Evolutionary conservation across 164 flowering plant genomes (phyloP).

Genomic region (Protea cynaroides): DNA sequence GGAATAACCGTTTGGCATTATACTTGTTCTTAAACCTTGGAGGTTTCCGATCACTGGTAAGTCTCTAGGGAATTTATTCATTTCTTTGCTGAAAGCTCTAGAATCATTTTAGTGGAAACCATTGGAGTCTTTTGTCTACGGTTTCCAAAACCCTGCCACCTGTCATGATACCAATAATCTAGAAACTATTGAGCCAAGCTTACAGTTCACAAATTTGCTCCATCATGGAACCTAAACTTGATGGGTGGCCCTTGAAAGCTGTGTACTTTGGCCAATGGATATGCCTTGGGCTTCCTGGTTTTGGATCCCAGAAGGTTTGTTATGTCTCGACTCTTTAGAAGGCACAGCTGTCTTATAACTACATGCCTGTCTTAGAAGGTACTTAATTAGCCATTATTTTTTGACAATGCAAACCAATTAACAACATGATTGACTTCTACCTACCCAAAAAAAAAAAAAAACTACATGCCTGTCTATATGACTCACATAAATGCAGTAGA

Average conservation of each 20-base stretch:
- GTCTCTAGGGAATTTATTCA: not conserved
- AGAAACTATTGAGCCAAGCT: not conserved
- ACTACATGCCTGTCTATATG: not conserved
- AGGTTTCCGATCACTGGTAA: not conserved
- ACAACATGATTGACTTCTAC: too few relatives aligned
- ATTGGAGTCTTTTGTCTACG: not conserved
- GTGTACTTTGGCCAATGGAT: not conserved
- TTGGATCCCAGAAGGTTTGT: not conserved
- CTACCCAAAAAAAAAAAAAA: too few relatives aligned
- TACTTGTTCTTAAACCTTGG: not conserved
- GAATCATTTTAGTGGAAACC: conserved; percentile 5
- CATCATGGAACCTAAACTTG: not conserved
- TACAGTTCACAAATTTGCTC: not conserved
- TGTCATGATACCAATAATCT: not conserved
- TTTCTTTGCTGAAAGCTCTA: not conserved
- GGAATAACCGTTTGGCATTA: not conserved
- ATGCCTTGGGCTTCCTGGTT: not conserved
- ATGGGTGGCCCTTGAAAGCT: not conserved
- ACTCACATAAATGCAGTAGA: not conserved
- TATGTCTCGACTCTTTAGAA: too few relatives aligned
- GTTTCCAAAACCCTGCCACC: not conserved
- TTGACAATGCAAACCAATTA: too few relatives aligned
- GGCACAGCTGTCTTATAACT: not conserved
- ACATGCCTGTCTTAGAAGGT: not conserved
- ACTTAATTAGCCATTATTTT: too few relatives aligned